These are phyloP conservation scores for Ophiostoma australiae DNA, from an alignment of 2,329 filamentous ascomycete species.

Conservation along the genomic window DNA sequence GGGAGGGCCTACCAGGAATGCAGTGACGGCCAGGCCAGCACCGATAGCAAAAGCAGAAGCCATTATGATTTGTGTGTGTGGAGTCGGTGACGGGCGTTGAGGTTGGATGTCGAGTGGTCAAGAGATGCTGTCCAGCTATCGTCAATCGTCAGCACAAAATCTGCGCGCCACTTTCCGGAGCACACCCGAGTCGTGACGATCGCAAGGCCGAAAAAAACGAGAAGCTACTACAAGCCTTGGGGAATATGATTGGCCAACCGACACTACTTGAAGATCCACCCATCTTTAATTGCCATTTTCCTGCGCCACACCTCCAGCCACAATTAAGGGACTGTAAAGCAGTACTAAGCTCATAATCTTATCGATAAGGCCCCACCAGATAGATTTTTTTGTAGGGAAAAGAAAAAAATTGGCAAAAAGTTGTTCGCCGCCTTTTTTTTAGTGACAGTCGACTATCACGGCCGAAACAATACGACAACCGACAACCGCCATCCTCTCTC, in stretches of 20 bases:
- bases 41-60: slow-evolving; percentile 55
- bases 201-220: slow-evolving; percentile 12
- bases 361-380: slow-evolving; percentile 29
- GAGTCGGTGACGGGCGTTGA: neutral
- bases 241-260: neutral
- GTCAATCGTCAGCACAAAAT: neutral
- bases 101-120: neutral
- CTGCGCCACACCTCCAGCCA: slow-evolving; percentile 22
- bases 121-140: neutral
- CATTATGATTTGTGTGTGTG: slow-evolving; percentile 40
- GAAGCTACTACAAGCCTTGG: neutral
- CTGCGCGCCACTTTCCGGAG: slow-evolving; percentile 15
- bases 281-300: neutral
- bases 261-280: neutral
- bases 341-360: slow-evolving; percentile 12
- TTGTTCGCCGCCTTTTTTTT: slow-evolving; percentile 26
- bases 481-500: slow-evolving; percentile 10
- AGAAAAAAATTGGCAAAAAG: slow-evolving; percentile 25
- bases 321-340: neutral
- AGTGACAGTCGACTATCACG: slow-evolving; percentile 13
- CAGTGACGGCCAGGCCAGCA: slow-evolving; percentile 58
- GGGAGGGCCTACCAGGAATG: slow-evolving; percentile 51
- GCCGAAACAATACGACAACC: neutral
- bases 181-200: neutral
- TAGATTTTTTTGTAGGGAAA: slow-evolving; percentile 23